Evolutionary conservation across 2,329 filamentous ascomycete species (phyloP), one percentile per base, ranked within the genome.

Genomic region (Talaromyces sp.): DNA sequence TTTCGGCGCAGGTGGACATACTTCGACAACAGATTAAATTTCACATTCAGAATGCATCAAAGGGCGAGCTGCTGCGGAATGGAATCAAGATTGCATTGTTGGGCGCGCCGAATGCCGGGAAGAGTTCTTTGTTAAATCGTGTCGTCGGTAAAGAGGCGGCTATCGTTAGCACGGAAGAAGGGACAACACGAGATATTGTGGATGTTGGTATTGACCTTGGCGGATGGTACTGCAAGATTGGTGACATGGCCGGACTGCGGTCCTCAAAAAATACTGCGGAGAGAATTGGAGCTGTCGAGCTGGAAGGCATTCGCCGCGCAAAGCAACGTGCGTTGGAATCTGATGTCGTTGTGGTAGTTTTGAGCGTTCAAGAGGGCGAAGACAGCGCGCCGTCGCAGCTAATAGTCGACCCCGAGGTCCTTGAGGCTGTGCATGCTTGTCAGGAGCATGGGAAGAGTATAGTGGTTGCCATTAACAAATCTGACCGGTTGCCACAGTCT

Each of bases 111-210:
- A 99, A 99, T 73, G 93, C 89, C 0, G 95, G 95, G 15, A 99
- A 99, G 77, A 97, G 93, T 75, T 97, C 93, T 15, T 78, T 99
- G 66, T 87, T 99, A 78, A 99, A 99, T 74, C 83, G 89, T 25
- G 86, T 99, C 60, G 92, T 97, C 3, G 94, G 95, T 0, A 85
- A 93, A 61, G 94, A 98, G 75, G 95, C 95, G 2, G 96, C 93
- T 3, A 99, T 99, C 71, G 95, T 99, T 8, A 97, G 93, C 52
- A 85, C 88, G 0, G 93, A 98, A 79, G 93, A 93, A 45, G 95
- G 95, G 0, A 99, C 95, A 0, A 99, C 95, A 7, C 83, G 95
- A 67, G 95, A 99, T 79, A 89, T 99, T 61, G 89, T 99, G 11
- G 95, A 99, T 79, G 91, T 95, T 0, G 90, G 90, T 33, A 84